Conservation (phyloP, 2,329 filamentous ascomycete species). For the Pestalotiopsis sp. region DNA sequence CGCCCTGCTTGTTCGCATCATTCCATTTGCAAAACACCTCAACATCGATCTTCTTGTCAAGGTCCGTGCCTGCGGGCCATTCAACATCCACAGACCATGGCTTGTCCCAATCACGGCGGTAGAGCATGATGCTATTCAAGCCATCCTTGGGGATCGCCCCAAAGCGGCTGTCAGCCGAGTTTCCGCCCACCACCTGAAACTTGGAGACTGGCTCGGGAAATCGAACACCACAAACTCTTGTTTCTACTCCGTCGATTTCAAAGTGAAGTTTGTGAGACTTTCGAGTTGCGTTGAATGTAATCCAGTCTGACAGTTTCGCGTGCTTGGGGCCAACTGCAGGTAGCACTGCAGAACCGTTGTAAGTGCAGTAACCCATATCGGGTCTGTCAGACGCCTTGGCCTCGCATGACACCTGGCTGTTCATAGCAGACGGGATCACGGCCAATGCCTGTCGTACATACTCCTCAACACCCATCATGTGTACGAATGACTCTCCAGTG, state of each 20-base stretch:
- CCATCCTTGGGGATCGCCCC: slow-evolving; percentile 47
- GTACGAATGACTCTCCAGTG: slow-evolving; percentile 44
- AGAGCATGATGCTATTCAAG: slow-evolving; percentile 70
- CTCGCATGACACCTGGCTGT: slow-evolving; percentile 57
- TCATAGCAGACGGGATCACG: slow-evolving; percentile 69
- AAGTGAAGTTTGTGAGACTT: slow-evolving; percentile 56
- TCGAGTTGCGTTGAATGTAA: neutral
- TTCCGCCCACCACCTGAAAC: slow-evolving; percentile 61
- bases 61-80: slow-evolving; percentile 45
- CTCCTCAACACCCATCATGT: slow-evolving; percentile 65
- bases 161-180: slow-evolving; percentile 40
- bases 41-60: slow-evolving; percentile 51
- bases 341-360: slow-evolving; percentile 58
- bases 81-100: slow-evolving; percentile 69
- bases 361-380: slow-evolving; percentile 67
- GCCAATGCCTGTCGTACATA: slow-evolving; percentile 68
- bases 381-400: slow-evolving; percentile 37
- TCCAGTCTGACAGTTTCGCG: slow-evolving; percentile 35
- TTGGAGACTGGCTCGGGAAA: slow-evolving; percentile 72
- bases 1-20: slow-evolving; percentile 44
- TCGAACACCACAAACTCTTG: slow-evolving; percentile 72
- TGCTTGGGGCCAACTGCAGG: slow-evolving; percentile 59
- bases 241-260: slow-evolving; percentile 70
- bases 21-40: slow-evolving; percentile 81
- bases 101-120: slow-evolving; percentile 77